A percentile compares a stretch with the other conserved stretches of the same genome.
These are phyloP conservation scores for Fusarium gaditjirri DNA, from an alignment of 2,329 filamentous ascomycete genomes.

Conservation along the genomic window DNA sequence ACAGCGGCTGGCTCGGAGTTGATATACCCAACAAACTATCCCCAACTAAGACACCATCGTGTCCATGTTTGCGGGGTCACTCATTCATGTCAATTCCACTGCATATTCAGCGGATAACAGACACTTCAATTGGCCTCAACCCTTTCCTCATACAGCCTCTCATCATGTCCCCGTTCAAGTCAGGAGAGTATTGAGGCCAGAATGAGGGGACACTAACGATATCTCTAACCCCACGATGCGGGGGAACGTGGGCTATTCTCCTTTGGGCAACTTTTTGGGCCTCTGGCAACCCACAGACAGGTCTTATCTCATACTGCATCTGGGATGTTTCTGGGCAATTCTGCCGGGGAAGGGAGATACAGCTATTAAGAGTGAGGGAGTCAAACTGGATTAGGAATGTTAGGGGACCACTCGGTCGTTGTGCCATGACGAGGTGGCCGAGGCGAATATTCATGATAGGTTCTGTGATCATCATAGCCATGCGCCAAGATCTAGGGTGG, in stretches of 20 bases:
- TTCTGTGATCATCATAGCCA: neutral
- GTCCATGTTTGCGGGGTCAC: conserved; percentile 3
- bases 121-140: neutral
- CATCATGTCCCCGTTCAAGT: conserved; percentile 10
- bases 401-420: conserved; percentile 3
- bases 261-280: conserved; percentile 33
- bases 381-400: conserved; percentile 16
- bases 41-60: neutral
- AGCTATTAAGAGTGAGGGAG: neutral
- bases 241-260: conserved; percentile 20
- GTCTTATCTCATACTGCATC: conserved; percentile 23
- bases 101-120: neutral
- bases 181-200: conserved; percentile 28
- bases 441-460: neutral
- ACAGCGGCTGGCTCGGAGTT: neutral
- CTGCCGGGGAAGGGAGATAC: neutral
- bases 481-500: conserved; percentile 16
- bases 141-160: neutral
- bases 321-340: conserved; percentile 20
- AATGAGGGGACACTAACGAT: neutral
- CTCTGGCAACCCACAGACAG: conserved; percentile 2
- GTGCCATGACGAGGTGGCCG: neutral
- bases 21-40: neutral
- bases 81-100: neutral
- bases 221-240: conserved; percentile 8